Base-by-base conservation (phyloP, 192 early-diverging fungal genomes). In the Coemansia sp. region DNA sequence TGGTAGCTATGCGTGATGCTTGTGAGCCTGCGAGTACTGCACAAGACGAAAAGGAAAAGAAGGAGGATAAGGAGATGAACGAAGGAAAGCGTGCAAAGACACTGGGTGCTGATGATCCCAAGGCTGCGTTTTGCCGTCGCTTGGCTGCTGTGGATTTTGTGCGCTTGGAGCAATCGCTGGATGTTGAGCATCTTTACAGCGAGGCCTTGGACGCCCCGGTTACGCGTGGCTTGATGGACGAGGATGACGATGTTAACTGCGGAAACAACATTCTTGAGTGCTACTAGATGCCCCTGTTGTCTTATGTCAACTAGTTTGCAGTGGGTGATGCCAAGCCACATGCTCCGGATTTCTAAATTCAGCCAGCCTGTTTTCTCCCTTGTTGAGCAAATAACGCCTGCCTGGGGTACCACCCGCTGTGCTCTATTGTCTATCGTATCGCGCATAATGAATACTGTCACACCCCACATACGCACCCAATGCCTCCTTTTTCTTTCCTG, bases 221-320 rank as follows among this genome's bases (percentile, higher is more conserved):
- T 2, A 70, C 64, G 14, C 24, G 52, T 4, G 70, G 66, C 52
- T 52, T 79, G 49, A 79, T 79, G 76, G 44, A 24, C 4, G 76
- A 79, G 42, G 44, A 37, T 18, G 44, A 59, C 37, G 76, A 72
- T 11, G 58, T 46, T 1, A 79, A 79, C 30, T n/a, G 46, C 14
- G 76, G 76, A 39, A 79, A 79, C 62, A 79, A 79, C 34, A 79
- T 79, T 11, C 44, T 79, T 0, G 76, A 79, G n/a, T 79, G 76
- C 47, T 73, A 69, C 45, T n/a, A n/a, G n/a, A n/a, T n/a, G n/a
- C n/a, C n/a, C n/a, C n/a, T n/a, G n/a, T n/a, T n/a, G n/a, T n/a
- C n/a, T n/a, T n/a, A n/a, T n/a, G n/a, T n/a, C n/a, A n/a, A n/a
- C n/a, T n/a, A n/a, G n/a, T n/a, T n/a, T n/a, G n/a, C n/a, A n/a